Percentiles rank a stretch among this genome's conserved stretches.
Evolutionary conservation across 2,329 filamentous ascomycete genomes (phyloP).

Genomic region (Colletotrichum falcatum): DNA sequence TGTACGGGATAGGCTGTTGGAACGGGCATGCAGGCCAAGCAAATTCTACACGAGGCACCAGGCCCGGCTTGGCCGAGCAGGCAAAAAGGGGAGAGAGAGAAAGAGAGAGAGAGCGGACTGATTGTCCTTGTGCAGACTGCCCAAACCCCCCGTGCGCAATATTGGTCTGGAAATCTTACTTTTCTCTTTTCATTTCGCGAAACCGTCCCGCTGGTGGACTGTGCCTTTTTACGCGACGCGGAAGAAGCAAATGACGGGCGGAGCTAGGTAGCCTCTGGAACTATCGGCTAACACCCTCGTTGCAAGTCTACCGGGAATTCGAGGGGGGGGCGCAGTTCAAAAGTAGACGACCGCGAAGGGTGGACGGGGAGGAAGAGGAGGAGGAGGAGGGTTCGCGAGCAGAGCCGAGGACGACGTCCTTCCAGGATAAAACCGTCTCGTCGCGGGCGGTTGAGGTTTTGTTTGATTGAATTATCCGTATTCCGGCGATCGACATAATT

Average conservation of each 20-base stretch:
- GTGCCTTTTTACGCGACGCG: background rate
- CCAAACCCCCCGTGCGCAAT: background rate
- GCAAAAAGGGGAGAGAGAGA: background rate
- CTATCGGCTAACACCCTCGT: conserved; percentile 20
- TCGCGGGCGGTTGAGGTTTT: conserved; percentile 15
- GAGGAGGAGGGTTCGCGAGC: background rate
- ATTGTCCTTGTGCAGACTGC: background rate
- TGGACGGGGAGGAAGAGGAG: too few species aligned
- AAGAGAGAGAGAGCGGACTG: too few species aligned
- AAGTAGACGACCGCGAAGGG: too few species aligned
- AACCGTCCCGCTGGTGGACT: background rate
- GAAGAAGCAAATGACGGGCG: conserved; percentile 23
- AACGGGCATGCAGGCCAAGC: conserved; percentile 33
- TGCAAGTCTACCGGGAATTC: conserved; percentile 14
- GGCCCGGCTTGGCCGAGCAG: conserved; percentile 8
- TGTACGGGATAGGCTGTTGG: conserved; percentile 29
- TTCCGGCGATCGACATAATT: conserved; percentile 19
- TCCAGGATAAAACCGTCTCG: conserved; percentile 5
- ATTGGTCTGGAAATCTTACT: background rate
- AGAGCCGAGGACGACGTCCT: background rate
- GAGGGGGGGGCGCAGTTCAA: background rate
- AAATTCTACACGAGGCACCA: conserved; percentile 18
- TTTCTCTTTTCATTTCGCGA: conserved; percentile 17
- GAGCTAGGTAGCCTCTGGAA: conserved; percentile 21
- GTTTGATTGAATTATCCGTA: conserved; percentile 14